phyloP scores from a whole-genome alignment of 1,284 basidiomycete species.

The Tremellales sp. region DNA sequence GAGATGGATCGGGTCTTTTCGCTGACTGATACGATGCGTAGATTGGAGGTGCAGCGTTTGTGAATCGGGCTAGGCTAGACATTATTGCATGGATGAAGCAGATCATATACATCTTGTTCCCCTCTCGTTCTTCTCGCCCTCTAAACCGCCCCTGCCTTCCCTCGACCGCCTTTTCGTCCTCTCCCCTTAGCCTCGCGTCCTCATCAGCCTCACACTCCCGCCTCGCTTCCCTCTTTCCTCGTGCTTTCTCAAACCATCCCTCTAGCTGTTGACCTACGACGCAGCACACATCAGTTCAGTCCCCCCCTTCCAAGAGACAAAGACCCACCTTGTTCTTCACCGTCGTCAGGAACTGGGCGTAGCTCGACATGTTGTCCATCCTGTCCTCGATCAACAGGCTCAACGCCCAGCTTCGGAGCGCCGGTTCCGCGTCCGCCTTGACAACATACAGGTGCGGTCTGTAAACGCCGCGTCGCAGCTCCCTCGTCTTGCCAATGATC shows the following conservation, averaged over 20 bases:
- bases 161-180: neutral
- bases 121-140: constrained; percentile 1
- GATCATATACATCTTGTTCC: too few species aligned
- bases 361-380: constrained; percentile 89
- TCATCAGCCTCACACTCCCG: neutral
- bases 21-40: too few species aligned
- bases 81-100: too few species aligned
- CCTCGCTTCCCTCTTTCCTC: neutral
- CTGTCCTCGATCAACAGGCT: constrained; percentile 93
- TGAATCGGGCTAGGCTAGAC: too few species aligned
- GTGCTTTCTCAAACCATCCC: neutral
- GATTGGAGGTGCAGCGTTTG: too few species aligned
- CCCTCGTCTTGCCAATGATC: constrained; percentile 85
- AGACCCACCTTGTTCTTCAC: constrained; percentile 67
- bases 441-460: constrained; percentile 94
- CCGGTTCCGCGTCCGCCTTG: constrained; percentile 96
- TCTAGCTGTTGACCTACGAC: constrained; percentile 1
- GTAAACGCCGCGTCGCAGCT: constrained; percentile 75
- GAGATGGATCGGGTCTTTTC: too few species aligned
- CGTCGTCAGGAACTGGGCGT: constrained; percentile 83
- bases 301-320: neutral
- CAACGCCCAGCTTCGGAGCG: constrained; percentile 89
- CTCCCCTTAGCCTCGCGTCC: neutral
- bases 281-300: neutral
- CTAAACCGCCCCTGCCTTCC: constrained; percentile 8